Base-by-base conservation (phyloP, 345 rosid genomes). In the Camelina laxa region DNA sequence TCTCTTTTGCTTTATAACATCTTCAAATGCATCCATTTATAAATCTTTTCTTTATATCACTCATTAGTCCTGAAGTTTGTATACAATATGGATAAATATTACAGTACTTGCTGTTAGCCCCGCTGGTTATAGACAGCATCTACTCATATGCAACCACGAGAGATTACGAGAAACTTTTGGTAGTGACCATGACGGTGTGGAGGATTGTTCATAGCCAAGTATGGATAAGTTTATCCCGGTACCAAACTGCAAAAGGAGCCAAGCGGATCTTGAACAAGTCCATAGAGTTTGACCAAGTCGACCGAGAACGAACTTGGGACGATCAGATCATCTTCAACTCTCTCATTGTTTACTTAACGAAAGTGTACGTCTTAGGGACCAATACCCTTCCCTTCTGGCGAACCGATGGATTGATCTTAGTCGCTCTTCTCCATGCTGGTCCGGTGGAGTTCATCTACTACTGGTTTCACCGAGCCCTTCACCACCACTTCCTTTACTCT, bases 401-500 rank as follows among this genome's bases (percentile, higher is more conserved):
- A 75, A 11, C 65, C 21, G 92, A 91, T 35, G 89, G 92, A 3
- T 9, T 79, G 1, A 38, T 89, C 0, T 31, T 83, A 9, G 57
- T 81, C 6, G 55, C 60, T 10, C 56, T 87, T 7, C 73, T 91
- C 15, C 97, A 91, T 45, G 68, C 74, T 0, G 90, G 86, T 6
- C 94, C 89, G 0, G 92, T 89, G 2, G 97, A 91, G 82, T 89
- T 89, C 60, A 67, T 87, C 4, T 89, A 87, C 80, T 91, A 89
- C 50, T 91, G 97, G 97, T 58, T 87, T 27, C 97, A 91, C 55
- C 80, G 94, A 65, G 89, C 87, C 4, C 79, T 91, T 13, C 97
- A 88, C 71, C 94, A 89, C 69, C 94, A 86, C 48, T 88, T 76
- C 60, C 75, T 86, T 47, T 89, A 91, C 82, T 82, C 95, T 56